These are phyloP conservation scores for Rhipidocladum racemiflorum DNA, from an alignment of 176 grass and related monocot species.

Conservation along the genomic window DNA sequence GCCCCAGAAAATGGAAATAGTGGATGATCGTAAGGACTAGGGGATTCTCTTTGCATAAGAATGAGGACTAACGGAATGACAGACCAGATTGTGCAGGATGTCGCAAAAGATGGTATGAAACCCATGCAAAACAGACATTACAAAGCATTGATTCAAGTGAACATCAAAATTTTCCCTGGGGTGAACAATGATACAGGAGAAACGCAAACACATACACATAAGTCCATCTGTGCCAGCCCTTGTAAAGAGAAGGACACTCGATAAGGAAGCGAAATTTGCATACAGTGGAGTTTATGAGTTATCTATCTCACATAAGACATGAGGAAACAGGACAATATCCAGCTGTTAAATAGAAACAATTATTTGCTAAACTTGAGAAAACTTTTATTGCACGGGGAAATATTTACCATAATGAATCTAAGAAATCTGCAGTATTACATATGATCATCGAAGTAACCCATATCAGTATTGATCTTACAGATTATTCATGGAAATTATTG, in stretches of 20 bases:
- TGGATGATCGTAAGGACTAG: constrained; percentile 3
- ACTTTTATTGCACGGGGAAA: not conserved
- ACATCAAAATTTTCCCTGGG: not conserved
- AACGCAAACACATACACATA: not conserved
- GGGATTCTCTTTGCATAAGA: constrained; percentile 4
- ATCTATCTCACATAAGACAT: constrained; percentile 1
- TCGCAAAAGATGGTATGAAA: not conserved
- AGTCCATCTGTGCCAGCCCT: not conserved
- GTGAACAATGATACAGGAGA: not conserved
- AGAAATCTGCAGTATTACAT: constrained; percentile 33
- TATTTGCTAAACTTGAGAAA: constrained; percentile 5
- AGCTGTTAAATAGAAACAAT: constrained; percentile 18
- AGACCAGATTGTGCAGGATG: not conserved
- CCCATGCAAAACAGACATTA: constrained; percentile 10
- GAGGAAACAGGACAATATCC: not conserved
- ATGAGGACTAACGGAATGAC: not conserved
- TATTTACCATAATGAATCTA: constrained; percentile 15
- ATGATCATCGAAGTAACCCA: not conserved
- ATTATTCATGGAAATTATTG: constrained; percentile 36
- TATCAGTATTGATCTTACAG: not conserved
- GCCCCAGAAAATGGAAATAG: not conserved
- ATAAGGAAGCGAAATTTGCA: constrained; percentile 19
- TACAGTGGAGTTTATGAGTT: not conserved
- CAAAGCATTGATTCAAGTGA: constrained; percentile 8
- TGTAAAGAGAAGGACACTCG: constrained; percentile 1